phyloP scores from a whole-genome alignment of 1,139 yeast genomes.

The Hyphopichia khmerensis region DNA sequence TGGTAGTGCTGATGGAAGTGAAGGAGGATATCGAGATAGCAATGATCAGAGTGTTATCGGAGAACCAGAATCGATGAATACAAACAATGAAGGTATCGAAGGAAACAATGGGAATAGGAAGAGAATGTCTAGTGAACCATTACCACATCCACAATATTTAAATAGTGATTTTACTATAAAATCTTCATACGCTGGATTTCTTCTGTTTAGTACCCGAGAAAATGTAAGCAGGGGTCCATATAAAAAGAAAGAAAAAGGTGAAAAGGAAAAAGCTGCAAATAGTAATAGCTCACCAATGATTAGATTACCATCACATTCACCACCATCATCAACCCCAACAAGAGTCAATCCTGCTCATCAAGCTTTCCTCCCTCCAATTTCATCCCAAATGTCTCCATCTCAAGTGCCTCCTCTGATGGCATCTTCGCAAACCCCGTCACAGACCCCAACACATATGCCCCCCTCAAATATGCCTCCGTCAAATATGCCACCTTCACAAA shows the following conservation, averaged over 20 bases:
- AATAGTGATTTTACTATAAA: slow-evolving; percentile 30
- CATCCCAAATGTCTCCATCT: no score
- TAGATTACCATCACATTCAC: background rate
- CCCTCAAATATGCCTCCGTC: no score
- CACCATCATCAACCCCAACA: background rate
- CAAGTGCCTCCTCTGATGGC: background rate
- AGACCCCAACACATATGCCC: no score
- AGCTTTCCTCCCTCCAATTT: no score
- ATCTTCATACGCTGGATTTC: slow-evolving; percentile 31
- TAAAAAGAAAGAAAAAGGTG: background rate
- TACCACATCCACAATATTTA: slow-evolving; percentile 33
- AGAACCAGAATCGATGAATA: background rate
- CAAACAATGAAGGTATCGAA: background rate
- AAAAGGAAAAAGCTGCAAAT: background rate
- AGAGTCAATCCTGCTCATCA: no score
- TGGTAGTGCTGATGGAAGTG: no score
- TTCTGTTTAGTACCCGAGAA: slow-evolving; percentile 26
- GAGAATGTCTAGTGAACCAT: slow-evolving; percentile 13
- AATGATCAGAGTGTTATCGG: no score
- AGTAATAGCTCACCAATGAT: background rate
- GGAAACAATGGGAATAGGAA: background rate
- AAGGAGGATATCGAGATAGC: no score
- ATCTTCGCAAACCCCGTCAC: background rate
- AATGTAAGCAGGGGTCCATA: slow-evolving; percentile 1
- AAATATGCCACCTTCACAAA: no score